Base-by-base conservation (phyloP, 1,139 yeast genomes). In the Saccharomyces hybrid region DNA sequence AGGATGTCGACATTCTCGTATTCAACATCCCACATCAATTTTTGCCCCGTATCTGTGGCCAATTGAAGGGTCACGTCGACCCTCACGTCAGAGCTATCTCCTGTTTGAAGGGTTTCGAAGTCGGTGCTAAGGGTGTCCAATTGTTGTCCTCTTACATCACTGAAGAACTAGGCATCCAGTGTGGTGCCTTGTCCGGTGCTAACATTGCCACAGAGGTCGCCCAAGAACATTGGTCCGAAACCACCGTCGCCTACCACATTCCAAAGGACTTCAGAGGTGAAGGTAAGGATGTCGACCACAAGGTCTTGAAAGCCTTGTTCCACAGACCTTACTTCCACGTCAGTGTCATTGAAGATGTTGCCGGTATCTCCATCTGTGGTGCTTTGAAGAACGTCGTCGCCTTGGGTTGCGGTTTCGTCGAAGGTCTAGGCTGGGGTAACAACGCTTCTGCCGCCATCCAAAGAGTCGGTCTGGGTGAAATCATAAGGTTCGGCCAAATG, bases 391-490 rank as follows among this genome's bases (percentile, higher is more conserved):
- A 91, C 74, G 90, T 91, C 46, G 89, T 91, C 61, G 98, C 98
- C 54, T 78, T 89, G 67, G 91, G 95, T 56, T 96, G 95, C 55
- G 98, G 98, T 54, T 88, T 90, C 70, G 97, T 91, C 58, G 96
- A 88, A 74, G 97, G 97, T 63, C 80, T 86, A 58, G 96, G 96
- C 55, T 91, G 98, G 97, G 98, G 98, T 70, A 96, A 89, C 75
- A 91, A 91, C 70, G 97, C 98, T 62, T 89, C 90, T 74, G 88
- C 97, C 52, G 98, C 97, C 51, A 83, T 91, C 66, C 90, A 91
- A 91, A 83, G 98, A 76, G 84, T 95, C 62, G 98, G 98, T 51
- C 73, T 91, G 56, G 78, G 84, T 66, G 98, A 91, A 75, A 88
- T 85, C 74, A 86, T 89, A 70, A 81, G 81, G 72, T 91, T 91